Evolutionary conservation across 352 stramenopile species (phyloP).

Genomic region (Pilasporangium apinafurcum): DNA sequence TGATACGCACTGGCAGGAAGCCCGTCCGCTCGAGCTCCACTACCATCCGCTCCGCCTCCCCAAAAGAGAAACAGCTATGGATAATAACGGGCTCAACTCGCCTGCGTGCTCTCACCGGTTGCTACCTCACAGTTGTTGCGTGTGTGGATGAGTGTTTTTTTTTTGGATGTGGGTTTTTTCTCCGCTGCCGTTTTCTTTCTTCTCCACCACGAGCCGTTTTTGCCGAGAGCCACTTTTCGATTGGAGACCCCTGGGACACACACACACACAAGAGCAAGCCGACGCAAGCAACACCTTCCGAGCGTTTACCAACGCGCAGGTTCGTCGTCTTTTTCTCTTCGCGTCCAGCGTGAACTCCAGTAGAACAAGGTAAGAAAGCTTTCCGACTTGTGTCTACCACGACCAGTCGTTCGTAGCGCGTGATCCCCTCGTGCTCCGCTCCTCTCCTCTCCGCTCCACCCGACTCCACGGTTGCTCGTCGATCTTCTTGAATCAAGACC

Average conservation of each 20-base stretch:
- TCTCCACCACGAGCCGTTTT: too few species aligned
- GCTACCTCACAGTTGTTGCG: background rate
- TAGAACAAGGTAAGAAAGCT: background rate
- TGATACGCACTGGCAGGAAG: too few species aligned
- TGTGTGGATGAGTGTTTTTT: background rate
- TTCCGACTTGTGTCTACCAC: too few species aligned
- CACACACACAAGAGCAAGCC: too few species aligned
- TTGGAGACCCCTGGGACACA: slow-evolving; percentile 9
- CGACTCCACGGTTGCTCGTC: background rate
- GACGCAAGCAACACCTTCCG: background rate
- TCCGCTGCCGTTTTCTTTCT: background rate
- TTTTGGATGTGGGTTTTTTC: background rate
- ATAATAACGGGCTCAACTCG: too few species aligned
- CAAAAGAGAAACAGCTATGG: too few species aligned
- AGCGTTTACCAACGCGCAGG: background rate
- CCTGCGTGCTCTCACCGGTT: background rate
- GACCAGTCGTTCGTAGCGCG: too few species aligned
- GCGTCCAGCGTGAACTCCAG: too few species aligned
- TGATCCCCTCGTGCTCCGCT: too few species aligned
- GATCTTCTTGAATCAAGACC: slow-evolving; percentile 3
- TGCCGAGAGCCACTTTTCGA: slow-evolving; percentile 13
- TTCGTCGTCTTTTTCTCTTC: background rate
- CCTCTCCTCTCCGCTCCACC: background rate
- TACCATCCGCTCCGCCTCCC: too few species aligned
- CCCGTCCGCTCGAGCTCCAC: too few species aligned